Evolutionary conservation across 352 stramenopile species (phyloP), one percentile per base, ranked within the genome.

Genomic region (Globisporangium okanoganense): DNA sequence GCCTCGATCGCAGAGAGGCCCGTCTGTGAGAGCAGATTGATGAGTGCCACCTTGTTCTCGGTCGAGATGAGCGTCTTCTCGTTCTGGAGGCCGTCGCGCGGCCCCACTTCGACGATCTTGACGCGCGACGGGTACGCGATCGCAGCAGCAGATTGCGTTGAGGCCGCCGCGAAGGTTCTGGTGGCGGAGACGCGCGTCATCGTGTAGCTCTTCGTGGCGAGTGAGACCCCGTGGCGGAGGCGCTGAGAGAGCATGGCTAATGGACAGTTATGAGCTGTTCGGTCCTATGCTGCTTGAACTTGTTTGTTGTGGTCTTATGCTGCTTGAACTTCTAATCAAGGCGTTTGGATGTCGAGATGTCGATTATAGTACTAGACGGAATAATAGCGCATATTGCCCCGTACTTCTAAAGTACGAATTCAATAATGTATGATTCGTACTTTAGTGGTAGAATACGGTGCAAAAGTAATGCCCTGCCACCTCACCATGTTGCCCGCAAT

Each of bases 71-170:
- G 45, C 18, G 72, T 77, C 56, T 90, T 87, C 72, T 98, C 96
- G 71, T 98, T 98, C 79, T 98, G 90, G n/a, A 99, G 76, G 2
- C 97, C 97, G 75, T 99, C 97, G 20, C 96, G 82, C 25, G 96
- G 95, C 31, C 96, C 96, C 20, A 99, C 96, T 69, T 98, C 92
- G 10, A 98, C 92, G 70, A 98, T 96, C 67, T 92, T 96, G 52
- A 97, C 91, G 58, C 72, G 84, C 36, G 52, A 56, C 24, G 86
- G 86, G 69, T 93, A 95, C 31, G 45, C 49, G 27, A 55, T n/a
- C n/a, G 20, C 27, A 16, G 20, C 27, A 16, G 27, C 9, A 14
- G 56, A 35, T n/a, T 31, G 47, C 14, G 25, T 12, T 3, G 47
- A 14, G 4, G 47, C 29, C 7, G 14, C 1, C 1, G 45, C 41